These are phyloP conservation scores for Nematocida sp. DNA, from an alignment of 371 early-diverging fungal species.

Conservation along the genomic window DNA sequence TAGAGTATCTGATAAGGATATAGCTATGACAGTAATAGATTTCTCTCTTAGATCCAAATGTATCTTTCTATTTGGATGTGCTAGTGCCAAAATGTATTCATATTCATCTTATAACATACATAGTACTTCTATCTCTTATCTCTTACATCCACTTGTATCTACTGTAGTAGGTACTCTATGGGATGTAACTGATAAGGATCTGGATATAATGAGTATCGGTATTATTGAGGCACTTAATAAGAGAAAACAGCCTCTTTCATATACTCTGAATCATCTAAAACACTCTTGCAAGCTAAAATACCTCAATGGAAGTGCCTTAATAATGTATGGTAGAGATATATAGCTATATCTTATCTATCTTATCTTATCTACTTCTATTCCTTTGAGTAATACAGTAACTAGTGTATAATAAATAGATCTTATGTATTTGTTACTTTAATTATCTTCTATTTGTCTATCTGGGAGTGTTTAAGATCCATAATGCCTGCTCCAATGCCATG, in stretches of 20 bases:
- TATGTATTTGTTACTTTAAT: background rate
- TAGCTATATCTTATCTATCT: background rate
- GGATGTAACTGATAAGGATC: constrained; percentile 96
- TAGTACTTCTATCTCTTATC: constrained; percentile 35
- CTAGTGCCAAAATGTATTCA: constrained; percentile 49
- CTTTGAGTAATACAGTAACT: background rate
- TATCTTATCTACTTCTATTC: background rate
- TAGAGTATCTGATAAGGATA: too few species aligned
- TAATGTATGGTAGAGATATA: constrained; percentile 74
- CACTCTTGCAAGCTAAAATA: constrained; percentile 68
- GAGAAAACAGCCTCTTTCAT: constrained; percentile 66
- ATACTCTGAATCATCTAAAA: constrained; percentile 71
- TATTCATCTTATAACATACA: constrained; percentile 22
- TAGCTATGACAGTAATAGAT: too few species aligned
- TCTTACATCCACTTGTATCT: constrained; percentile 17
- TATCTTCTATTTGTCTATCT: too few species aligned
- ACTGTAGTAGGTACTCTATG: constrained; percentile 81
- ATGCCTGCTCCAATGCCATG: constrained; percentile 4
- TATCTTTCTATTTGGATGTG: constrained; percentile 63
- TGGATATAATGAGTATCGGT: constrained; percentile 74
- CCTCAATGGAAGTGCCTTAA: constrained; percentile 83
- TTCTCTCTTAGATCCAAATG: constrained; percentile 16
- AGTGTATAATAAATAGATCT: background rate
- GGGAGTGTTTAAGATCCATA: background rate
- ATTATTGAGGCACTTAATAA: constrained; percentile 62